Evolutionary conservation across 2,329 filamentous ascomycete species (phyloP).

Genomic region (Aspergillus sp.): DNA sequence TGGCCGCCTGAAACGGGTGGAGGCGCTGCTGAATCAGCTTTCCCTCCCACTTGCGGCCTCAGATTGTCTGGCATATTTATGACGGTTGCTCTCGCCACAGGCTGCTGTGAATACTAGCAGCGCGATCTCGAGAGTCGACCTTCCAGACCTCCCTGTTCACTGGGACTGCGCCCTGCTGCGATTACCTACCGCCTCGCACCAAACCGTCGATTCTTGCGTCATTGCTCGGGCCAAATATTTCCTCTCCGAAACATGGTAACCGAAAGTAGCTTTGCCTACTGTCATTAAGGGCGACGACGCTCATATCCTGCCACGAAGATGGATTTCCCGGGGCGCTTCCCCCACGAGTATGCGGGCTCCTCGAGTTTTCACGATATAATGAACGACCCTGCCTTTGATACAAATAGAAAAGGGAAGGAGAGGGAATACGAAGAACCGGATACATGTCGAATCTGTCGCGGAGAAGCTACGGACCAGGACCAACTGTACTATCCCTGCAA

Average conservation of each 20-base stretch:
- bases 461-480: conserved; percentile 77
- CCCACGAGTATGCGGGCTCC: conserved; percentile 21
- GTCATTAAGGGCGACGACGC: conserved; percentile 20
- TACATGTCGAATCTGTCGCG: conserved; percentile 96
- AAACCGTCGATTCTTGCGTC: conserved; percentile 2
- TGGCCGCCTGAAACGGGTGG: neutral
- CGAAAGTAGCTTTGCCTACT: conserved; percentile 16
- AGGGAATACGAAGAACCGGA: conserved; percentile 59
- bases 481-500: conserved; percentile 97
- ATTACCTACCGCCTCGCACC: neutral
- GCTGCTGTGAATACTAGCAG: neutral
- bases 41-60: neutral
- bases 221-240: conserved; percentile 1
- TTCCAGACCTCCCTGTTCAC: neutral
- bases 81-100: neutral
- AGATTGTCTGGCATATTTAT: neutral
- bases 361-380: conserved; percentile 51
- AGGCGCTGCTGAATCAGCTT: conserved; percentile 12
- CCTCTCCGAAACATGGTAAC: conserved; percentile 23
- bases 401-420: conserved; percentile 39
- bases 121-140: neutral
- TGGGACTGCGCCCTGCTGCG: neutral
- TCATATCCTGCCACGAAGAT: conserved; percentile 21
- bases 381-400: conserved; percentile 56
- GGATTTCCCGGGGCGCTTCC: conserved; percentile 27